phyloP scores from a whole-genome alignment of 768 basidiomycete species.

The Suillus spraguei region DNA sequence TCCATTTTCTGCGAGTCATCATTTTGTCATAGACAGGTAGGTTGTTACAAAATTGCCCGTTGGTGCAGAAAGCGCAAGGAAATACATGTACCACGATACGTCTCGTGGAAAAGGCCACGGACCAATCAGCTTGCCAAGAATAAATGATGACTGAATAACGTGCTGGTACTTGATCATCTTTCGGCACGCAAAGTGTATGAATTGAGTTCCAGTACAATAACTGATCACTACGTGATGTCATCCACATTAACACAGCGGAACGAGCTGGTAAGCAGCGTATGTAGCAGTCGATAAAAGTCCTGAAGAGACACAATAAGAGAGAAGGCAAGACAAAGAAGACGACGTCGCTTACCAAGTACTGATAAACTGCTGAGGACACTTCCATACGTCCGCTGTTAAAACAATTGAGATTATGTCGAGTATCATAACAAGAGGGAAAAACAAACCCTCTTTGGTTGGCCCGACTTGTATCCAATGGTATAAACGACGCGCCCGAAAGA shows the following conservation, averaged over 20 bases:
- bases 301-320: constrained; percentile 11
- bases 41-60: not conserved
- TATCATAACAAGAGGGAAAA: not conserved
- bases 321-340: not conserved
- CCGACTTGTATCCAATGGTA: constrained; percentile 48
- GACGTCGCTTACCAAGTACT: constrained; percentile 20
- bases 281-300: constrained; percentile 31
- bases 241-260: constrained; percentile 20
- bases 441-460: constrained; percentile 43
- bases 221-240: not conserved
- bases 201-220: not conserved
- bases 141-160: not conserved
- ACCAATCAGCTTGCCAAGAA: not conserved
- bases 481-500: constrained; percentile 44
- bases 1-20: not conserved
- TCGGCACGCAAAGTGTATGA: not conserved
- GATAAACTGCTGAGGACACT: constrained; percentile 20
- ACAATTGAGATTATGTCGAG: constrained; percentile 14
- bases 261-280: constrained; percentile 31
- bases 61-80: not conserved
- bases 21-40: not conserved
- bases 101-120: not conserved
- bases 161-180: not conserved
- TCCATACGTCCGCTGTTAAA: constrained; percentile 25
- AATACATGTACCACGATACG: not conserved